Percentiles rank a stretch among this genome's conserved stretches.
Conservation (phyloP, 352 stramenopile genomes). For the Hyaloperonospora brassicae region DNA sequence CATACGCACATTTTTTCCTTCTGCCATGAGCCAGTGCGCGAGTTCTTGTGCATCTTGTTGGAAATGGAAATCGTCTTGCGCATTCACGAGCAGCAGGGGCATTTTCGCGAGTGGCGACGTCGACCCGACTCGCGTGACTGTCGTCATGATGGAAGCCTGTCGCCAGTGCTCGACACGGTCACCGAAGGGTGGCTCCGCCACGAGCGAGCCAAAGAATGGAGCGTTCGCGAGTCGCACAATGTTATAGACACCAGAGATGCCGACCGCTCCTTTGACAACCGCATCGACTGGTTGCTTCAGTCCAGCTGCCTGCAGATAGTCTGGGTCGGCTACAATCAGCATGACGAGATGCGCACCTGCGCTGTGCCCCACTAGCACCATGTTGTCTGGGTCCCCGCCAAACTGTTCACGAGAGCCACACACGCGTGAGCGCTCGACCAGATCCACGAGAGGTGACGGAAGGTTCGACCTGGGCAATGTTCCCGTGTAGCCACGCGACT, state of each 20-base stretch:
- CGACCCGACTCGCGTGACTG: conserved; percentile 29
- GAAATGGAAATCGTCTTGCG: conserved; percentile 80
- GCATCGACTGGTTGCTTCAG: conserved; percentile 25
- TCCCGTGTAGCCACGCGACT: conserved; percentile 52
- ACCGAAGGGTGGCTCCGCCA: conserved; percentile 64
- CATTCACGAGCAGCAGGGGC: conserved; percentile 54
- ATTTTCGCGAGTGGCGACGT: conserved; percentile 41
- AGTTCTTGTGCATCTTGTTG: conserved; percentile 59
- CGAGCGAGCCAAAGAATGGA: conserved; percentile 56
- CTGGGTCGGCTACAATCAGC: conserved; percentile 52
- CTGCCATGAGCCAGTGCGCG: conserved; percentile 42
- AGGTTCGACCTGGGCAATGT: conserved; percentile 54
- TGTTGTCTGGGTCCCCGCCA: conserved; percentile 48
- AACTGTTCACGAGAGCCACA: conserved; percentile 34
- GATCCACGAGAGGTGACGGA: not conserved
- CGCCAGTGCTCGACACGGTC: conserved; percentile 56
- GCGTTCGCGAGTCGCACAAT: conserved; percentile 73
- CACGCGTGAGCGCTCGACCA: conserved; percentile 4
- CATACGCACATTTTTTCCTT: conserved; percentile 48
- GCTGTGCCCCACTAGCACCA: conserved; percentile 68
- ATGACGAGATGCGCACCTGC: conserved; percentile 74
- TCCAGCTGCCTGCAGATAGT: conserved; percentile 34
- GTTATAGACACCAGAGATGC: conserved; percentile 83
- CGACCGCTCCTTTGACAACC: conserved; percentile 50
- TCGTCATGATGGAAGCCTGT: conserved; percentile 53